phyloP scores from a whole-genome alignment of 192 early-diverging fungal species.

The Glomus cerebriforme region DNA sequence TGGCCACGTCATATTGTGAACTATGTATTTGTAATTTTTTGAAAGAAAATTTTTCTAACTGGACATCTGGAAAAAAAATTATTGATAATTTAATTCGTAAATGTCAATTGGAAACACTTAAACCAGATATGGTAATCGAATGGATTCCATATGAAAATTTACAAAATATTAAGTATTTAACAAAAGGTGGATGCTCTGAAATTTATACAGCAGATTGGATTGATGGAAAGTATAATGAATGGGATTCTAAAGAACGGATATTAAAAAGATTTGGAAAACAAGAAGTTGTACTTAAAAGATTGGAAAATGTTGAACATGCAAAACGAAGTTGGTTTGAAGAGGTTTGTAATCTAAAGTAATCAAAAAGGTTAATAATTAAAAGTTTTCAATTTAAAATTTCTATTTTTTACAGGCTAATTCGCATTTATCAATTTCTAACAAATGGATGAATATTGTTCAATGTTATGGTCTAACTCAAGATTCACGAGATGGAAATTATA shows the following conservation, averaged over 20 bases:
- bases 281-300: neutral
- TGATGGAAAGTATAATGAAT: neutral
- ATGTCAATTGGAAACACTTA: neutral
- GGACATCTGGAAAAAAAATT: neutral
- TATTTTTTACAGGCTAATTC: neutral
- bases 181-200: neutral
- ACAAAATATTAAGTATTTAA: neutral
- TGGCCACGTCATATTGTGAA: neutral
- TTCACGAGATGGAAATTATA: neutral
- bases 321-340: neutral
- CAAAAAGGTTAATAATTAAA: no score
- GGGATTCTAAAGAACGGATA: neutral
- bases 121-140: neutral
- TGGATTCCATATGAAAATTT: neutral
- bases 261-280: neutral
- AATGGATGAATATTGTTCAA: neutral
- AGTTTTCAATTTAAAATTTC: neutral
- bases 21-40: neutral
- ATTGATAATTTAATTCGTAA: neutral
- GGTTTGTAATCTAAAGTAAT: neutral
- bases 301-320: neutral
- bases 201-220: neutral
- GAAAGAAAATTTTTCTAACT: neutral
- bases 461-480: neutral
- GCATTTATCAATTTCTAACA: neutral